phyloP scores from a whole-genome alignment of 2,329 filamentous ascomycete species.

The Penicillium sp. region DNA sequence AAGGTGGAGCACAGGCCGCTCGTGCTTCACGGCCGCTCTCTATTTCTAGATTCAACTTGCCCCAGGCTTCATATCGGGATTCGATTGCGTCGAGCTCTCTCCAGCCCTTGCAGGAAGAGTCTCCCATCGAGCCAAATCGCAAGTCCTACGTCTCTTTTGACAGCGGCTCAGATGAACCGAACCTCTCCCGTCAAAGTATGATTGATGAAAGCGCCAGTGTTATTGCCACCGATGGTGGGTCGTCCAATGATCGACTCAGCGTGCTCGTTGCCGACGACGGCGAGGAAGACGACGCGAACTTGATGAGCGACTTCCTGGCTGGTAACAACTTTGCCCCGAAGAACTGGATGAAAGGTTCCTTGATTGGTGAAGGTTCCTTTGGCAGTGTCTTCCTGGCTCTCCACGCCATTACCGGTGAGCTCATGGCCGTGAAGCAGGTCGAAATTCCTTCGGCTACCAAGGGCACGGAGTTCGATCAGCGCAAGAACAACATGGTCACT shows the following conservation, averaged over 20 bases:
- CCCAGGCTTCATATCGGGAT: slow-evolving; percentile 72
- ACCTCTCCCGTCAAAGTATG: slow-evolving; percentile 76
- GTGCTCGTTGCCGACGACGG: slow-evolving; percentile 87
- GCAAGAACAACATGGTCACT: slow-evolving; percentile 98
- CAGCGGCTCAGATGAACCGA: slow-evolving; percentile 69
- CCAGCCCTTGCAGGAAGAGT: slow-evolving; percentile 89
- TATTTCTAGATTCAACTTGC: slow-evolving; percentile 59
- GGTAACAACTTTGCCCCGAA: slow-evolving; percentile 95
- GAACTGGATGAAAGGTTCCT: slow-evolving; percentile 98
- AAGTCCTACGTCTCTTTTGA: slow-evolving; percentile 88
- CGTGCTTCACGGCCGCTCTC: slow-evolving; percentile 60
- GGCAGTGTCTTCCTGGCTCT: slow-evolving; percentile 93
- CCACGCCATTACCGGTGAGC: slow-evolving; percentile 92
- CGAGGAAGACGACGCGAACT: slow-evolving; percentile 61
- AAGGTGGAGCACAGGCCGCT: slow-evolving; percentile 53
- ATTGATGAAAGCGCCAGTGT: slow-evolving; percentile 79
- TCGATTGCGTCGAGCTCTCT: slow-evolving; percentile 87
- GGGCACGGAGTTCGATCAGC: slow-evolving; percentile 76
- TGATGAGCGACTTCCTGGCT: slow-evolving; percentile 78
- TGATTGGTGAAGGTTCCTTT: slow-evolving; percentile 96
- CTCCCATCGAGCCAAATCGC: slow-evolving; percentile 79
- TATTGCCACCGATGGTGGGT: slow-evolving; percentile 64
- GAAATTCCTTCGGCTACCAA: slow-evolving; percentile 81
- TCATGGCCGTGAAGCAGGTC: slow-evolving; percentile 98
- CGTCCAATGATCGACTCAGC: slow-evolving; percentile 78